phyloP scores from a whole-genome alignment of 768 basidiomycete species.

The Gymnopilus dilepis region DNA sequence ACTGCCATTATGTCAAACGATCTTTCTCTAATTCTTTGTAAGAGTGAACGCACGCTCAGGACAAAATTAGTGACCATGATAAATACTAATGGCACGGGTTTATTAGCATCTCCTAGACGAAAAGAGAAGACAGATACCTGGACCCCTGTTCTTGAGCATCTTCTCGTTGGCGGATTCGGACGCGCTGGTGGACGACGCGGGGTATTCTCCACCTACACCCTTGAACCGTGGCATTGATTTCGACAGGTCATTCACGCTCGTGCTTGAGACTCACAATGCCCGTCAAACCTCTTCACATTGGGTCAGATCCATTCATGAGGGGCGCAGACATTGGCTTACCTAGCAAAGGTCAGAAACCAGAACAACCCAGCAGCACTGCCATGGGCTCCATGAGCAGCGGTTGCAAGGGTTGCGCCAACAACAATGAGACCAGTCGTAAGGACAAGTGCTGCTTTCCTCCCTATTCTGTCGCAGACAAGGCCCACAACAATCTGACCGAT shows the following conservation, averaged over 20 bases:
- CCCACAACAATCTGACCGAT: slow-evolving; percentile 68
- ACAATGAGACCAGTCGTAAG: slow-evolving; percentile 72
- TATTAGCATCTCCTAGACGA: neutral
- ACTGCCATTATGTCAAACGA: slow-evolving; percentile 34
- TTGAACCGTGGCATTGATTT: slow-evolving; percentile 26
- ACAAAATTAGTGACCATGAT: slow-evolving; percentile 81
- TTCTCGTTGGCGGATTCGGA: slow-evolving; percentile 78
- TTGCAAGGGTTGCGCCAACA: slow-evolving; percentile 68
- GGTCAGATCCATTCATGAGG: neutral
- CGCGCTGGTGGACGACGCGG: slow-evolving; percentile 71
- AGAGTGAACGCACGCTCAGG: slow-evolving; percentile 50
- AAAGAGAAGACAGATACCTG: slow-evolving; percentile 38
- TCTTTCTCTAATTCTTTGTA: neutral
- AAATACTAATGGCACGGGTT: slow-evolving; percentile 48
- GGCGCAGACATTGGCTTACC: slow-evolving; percentile 21
- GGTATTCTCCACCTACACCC: slow-evolving; percentile 83
- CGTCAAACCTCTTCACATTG: slow-evolving; percentile 58
- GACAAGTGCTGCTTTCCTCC: slow-evolving; percentile 78
- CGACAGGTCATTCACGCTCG: neutral
- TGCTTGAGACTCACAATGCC: slow-evolving; percentile 51
- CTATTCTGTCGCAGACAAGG: slow-evolving; percentile 71
- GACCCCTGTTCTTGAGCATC: slow-evolving; percentile 62
- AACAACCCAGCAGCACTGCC: slow-evolving; percentile 64
- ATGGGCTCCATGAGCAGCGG: slow-evolving; percentile 67
- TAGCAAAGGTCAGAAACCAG: slow-evolving; percentile 76